Evolutionary conservation across 805 yeast genomes (phyloP), one percentile per base, ranked within the genome.

Genomic region (Millerozyma acaciae): DNA sequence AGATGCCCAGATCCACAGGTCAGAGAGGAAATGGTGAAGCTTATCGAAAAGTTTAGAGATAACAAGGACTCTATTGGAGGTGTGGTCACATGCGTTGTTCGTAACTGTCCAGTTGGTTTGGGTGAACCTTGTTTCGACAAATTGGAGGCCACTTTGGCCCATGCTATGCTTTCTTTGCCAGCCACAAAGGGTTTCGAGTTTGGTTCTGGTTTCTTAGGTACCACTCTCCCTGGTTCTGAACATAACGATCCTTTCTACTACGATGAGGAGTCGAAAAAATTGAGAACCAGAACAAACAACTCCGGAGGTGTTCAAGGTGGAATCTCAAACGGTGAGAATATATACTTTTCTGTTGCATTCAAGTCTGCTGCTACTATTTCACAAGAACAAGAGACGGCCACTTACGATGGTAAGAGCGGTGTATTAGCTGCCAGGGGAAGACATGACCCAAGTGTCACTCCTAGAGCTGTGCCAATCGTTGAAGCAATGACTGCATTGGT

Each of bases 221-320:
- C 94, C 32, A 69, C 72, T 37, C 77, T 90, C 45, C 90, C 94
- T 32, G 98, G 98, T 16, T 89, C 97, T 9, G 61, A 82, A 63
- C 98, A 93, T 68, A 93, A 93, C 51, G 98, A 93, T 62, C 73
- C 89, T 20, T 93, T 93, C 56, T 68, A 65, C 53, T 71, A 60
- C 43, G 86, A 78, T 49, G 77, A 70, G 37, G 68, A 69, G 16
- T 56, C 73, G 8, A 77, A 80, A 17, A 73, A 71, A 51, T 70
- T 93, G 55, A 82, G 90, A 61, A 93, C 98, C 16, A 72, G 59
- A 48, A 89, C 97, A 13, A 93, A 93, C 68, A 80, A 82, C 62
- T 84, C 95, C 12, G 98, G 97, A 50, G 98, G 98, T 65, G 78
- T 88, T 43, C 98, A 93, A 70, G 98, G 98, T 54, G 98, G 98